Evolutionary conservation across 345 rosid genomes (phyloP), one percentile per base, ranked within the genome.

Genomic region (Eucalyptus sideroxylon): DNA sequence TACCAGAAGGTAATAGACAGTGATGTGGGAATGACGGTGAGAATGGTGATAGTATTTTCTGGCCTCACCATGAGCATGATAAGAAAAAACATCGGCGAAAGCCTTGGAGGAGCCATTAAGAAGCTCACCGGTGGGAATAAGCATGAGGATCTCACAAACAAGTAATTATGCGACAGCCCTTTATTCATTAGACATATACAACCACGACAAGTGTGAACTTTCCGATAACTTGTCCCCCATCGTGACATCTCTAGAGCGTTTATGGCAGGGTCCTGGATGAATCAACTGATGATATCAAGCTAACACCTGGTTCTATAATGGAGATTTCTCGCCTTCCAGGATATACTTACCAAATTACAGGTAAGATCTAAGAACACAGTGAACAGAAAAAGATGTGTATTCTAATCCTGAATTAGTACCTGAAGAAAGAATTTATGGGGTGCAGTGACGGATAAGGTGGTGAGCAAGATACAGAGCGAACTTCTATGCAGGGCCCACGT

Each of bases 401-500:
- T 16, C 83, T 77, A 77, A 77, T 77, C 82, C 82, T 37, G 45
- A 87, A 55, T 67, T 77, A 87, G 31, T 85, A 50, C 86, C 89
- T 51, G 37, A 50, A n/a, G 26, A 65, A 14, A 12, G 55, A 55
- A 27, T 91, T 72, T 88, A 16, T 34, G 83, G 88, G 67, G 31
- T 90, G 92, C 93, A 90, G 95, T 94, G 91, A 90, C 34, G 92
- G 94, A 91, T 34, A 91, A 92, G 90, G 92, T 90, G 91, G 89
- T 91, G 37, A 93, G 94, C 93, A 90, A 87, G 88, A 92, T 93
- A 44, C 91, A 92, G 90, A 94, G 93, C 81, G 95, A 95, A 60
- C 93, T 93, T 89, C 93, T 95, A 72, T 95, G 94, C 91, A 91
- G 95, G 93, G 94, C 95, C 42, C 92, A 65, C 91, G 47, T 91